Conservation (phyloP, 2,329 filamentous ascomycete genomes). For the Claviceps sp. region DNA sequence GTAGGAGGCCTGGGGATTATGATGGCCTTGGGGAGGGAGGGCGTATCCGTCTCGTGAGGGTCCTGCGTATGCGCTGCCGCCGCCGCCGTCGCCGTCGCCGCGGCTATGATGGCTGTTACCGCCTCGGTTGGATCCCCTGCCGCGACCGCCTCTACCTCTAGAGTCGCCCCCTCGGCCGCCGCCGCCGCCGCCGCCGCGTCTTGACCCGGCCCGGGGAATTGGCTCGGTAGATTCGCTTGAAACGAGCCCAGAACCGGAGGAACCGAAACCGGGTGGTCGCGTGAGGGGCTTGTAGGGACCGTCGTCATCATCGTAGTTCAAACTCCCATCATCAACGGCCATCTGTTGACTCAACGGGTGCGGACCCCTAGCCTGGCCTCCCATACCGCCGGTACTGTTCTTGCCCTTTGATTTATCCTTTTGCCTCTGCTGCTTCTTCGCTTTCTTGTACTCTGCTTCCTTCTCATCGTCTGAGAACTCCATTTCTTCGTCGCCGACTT, state of each 20-base stretch:
- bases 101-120: constrained; percentile 27
- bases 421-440: constrained; percentile 56
- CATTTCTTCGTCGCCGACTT: constrained; percentile 70
- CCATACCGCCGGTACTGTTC: constrained; percentile 20
- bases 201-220: constrained; percentile 12
- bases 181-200: constrained; percentile 21
- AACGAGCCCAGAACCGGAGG: constrained; percentile 24
- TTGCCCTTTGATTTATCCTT: constrained; percentile 33
- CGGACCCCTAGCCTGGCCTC: constrained; percentile 21
- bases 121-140: constrained; percentile 27
- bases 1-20: constrained; percentile 17
- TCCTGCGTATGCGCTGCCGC: constrained; percentile 9
- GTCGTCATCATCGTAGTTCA: constrained; percentile 56
- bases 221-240: constrained; percentile 25
- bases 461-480: constrained; percentile 97
- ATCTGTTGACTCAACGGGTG: constrained; percentile 28
- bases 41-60: constrained; percentile 27
- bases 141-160: constrained; percentile 26
- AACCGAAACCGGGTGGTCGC: constrained; percentile 49
- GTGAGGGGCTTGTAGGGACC: constrained; percentile 60
- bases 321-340: constrained; percentile 26
- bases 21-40: constrained; percentile 20
- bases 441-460: constrained; percentile 68
- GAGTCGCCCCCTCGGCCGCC: constrained; percentile 22
- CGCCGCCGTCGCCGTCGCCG: constrained; percentile 23